A percentile compares a stretch with the other conserved stretches of the same genome.
Conservation (phyloP, 129 eudicot species). For the Pseudognaphalium luteoalbum region DNA sequence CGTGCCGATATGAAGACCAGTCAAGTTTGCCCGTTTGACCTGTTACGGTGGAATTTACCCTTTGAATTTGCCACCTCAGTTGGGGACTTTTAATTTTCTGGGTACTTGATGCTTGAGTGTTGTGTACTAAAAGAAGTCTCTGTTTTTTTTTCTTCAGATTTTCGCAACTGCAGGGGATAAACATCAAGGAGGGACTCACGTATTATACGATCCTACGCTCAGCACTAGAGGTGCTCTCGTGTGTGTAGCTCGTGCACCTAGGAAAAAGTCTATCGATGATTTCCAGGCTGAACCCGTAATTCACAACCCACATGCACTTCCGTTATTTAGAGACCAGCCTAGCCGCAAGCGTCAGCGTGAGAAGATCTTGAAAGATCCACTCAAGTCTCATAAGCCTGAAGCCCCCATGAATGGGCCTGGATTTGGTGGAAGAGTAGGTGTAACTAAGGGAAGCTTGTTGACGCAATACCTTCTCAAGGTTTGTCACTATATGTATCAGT, state of each 20-base stretch:
- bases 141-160: constrained; percentile 46
- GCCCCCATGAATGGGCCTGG: constrained; percentile 92
- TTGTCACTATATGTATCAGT: too few species aligned
- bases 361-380: constrained; percentile 87
- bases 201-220: constrained; percentile 86
- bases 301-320: constrained; percentile 99
- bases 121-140: background rate
- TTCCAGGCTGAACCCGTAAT: constrained; percentile 75
- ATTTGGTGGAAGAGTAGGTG: constrained; percentile 93
- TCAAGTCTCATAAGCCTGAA: constrained; percentile 97
- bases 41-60: too few species aligned
- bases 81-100: background rate
- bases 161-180: constrained; percentile 90
- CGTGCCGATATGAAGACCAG: background rate
- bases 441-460: constrained; percentile 88
- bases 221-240: constrained; percentile 98
- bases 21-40: too few species aligned
- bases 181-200: constrained; percentile 87
- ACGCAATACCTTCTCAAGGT: constrained; percentile 98
- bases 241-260: constrained; percentile 96
- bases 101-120: background rate
- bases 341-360: constrained; percentile 98
- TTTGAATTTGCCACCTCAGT: background rate
- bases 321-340: constrained; percentile 95
- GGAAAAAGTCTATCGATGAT: constrained; percentile 90